Evolutionary conservation across 148 eudicot genomes (phyloP), one percentile per base, ranked within the genome.

Genomic region (Euryodendron excelsum): DNA sequence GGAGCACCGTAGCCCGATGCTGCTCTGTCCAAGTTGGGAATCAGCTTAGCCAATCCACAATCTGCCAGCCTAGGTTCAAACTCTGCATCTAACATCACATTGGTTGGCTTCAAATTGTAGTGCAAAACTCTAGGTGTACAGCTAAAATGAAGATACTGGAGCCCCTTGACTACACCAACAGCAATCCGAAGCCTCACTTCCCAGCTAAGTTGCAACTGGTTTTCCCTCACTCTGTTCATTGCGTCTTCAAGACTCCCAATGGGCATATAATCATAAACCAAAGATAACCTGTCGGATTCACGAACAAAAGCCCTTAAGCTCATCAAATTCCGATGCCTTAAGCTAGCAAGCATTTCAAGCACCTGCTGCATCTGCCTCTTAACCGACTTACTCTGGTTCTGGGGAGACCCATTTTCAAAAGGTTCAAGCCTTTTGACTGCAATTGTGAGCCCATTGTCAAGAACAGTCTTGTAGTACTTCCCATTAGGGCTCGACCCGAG

Each of bases 281-380:
- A 78, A 61, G 80, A 85, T 76, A 87, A 84, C 77, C 87, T 77
- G 77, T 82, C 78, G 2, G 88, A 77, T 55, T 89, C 91, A 7
- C 91, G 86, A 65, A 93, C 83, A 64, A 91, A 94, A 63, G 97
- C 96, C 82, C 91, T 84, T 56, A 94, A 86, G 70, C 91, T 91
- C 96, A 94, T 91, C 87, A 94, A 83, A 82, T 93, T 84, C 85
- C 93, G 77, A 47, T 94, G 96, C 71, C 91, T 91, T 12, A 94
- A 79, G 37, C 87, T 69, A 30, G 94, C 92, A 75, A 93, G 88
- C 61, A 83, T 61, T 39, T 93, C 85, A 72, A 94, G 93, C 70
- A 91, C 91, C 60, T 81, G 85, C 78, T 91, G 90, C 72, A 94
- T 77, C 28, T 59, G 86, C 81, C 91, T 90, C 88, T 88, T 94